These are phyloP conservation scores for Castanea mollissima DNA, from an alignment of 306 rosid genomes.

Conservation along the genomic window DNA sequence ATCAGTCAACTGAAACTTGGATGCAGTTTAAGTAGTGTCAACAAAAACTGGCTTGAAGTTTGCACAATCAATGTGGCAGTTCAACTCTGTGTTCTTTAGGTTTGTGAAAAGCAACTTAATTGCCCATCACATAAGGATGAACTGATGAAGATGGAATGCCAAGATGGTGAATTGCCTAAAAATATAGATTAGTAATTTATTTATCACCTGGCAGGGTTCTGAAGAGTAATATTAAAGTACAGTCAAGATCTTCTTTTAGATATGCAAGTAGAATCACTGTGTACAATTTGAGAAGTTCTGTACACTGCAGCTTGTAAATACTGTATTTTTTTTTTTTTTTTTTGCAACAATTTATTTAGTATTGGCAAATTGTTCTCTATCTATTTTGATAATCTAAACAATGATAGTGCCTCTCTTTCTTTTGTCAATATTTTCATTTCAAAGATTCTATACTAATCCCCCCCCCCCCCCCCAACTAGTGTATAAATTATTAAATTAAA, in stretches of 20 bases:
- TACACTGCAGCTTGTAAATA: background rate
- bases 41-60: background rate
- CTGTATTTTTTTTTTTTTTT: background rate
- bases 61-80: background rate
- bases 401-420: background rate
- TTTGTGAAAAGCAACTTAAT: background rate
- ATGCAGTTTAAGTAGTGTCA: background rate
- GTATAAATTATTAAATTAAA: background rate
- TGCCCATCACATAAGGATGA: background rate
- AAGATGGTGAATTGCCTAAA: background rate
- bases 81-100: background rate
- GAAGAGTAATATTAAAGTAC: background rate
- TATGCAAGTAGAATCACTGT: background rate
- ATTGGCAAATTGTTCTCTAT: background rate
- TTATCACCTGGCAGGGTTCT: background rate
- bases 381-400: background rate
- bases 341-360: background rate
- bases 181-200: background rate
- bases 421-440: background rate
- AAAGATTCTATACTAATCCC: background rate
- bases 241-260: background rate
- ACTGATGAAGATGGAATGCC: background rate
- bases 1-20: background rate
- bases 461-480: background rate
- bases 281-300: background rate